phyloP scores from a whole-genome alignment of 169 alveolate genomes.

The Plasmodium vivax region DNA sequence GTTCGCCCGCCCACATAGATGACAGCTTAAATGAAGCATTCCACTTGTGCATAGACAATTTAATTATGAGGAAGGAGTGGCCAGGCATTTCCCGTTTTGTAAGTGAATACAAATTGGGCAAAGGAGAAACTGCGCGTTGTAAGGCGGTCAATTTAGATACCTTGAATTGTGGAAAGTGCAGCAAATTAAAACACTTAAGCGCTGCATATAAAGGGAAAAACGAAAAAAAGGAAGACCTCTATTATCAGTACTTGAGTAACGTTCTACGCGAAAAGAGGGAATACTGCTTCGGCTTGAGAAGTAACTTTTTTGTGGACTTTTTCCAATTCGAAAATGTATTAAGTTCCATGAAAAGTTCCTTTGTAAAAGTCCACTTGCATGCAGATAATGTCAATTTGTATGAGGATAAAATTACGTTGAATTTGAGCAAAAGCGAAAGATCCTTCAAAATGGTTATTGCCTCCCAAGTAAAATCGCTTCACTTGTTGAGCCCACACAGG shows the following conservation, averaged over 20 bases:
- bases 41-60: conserved; percentile 19
- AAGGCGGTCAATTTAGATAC: background rate
- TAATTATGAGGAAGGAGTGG: conserved; percentile 54
- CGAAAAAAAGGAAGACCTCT: conserved; percentile 15
- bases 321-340: conserved; percentile 15
- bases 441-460: conserved; percentile 12
- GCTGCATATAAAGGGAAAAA: conserved; percentile 10
- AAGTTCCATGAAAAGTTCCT: conserved; percentile 62
- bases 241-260: conserved; percentile 32
- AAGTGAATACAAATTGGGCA: background rate
- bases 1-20: background rate
- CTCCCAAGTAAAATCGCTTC: conserved; percentile 46
- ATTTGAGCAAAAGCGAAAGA: conserved; percentile 21
- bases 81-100: conserved; percentile 12
- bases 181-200: conserved; percentile 41
- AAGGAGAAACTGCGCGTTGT: background rate
- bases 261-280: conserved; percentile 52
- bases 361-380: conserved; percentile 29
- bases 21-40: conserved; percentile 29
- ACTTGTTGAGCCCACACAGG: conserved; percentile 42
- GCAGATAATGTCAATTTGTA: conserved; percentile 53
- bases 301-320: conserved; percentile 51
- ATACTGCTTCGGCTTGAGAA: conserved; percentile 49
- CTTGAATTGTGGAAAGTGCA: background rate
- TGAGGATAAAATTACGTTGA: conserved; percentile 13